Conservation (phyloP, 345 rosid genomes). For the Triadica sebifera region DNA sequence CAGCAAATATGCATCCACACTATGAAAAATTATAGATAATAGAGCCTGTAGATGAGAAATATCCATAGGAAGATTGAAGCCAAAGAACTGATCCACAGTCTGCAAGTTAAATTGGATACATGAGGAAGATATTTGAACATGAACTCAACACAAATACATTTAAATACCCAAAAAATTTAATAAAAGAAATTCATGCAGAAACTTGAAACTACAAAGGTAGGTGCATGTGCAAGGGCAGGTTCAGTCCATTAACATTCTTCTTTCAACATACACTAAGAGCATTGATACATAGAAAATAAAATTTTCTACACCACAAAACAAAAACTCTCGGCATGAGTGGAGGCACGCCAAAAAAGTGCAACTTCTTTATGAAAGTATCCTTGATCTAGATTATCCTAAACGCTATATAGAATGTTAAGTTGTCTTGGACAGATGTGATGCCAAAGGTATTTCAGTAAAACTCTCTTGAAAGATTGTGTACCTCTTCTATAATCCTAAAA, state of each 20-base stretch:
- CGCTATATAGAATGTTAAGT: not conserved
- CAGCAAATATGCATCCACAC: conserved; percentile 77
- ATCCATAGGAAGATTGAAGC: conserved; percentile 82
- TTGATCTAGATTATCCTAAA: conserved; percentile 6
- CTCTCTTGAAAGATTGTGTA: conserved; percentile 22
- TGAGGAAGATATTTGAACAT: conserved; percentile 8
- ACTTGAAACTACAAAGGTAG: not conserved
- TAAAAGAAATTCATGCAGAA: not conserved
- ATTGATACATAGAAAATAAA: conserved; percentile 2
- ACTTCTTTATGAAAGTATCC: conserved; percentile 5
- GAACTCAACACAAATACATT: not conserved
- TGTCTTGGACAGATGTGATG: not conserved
- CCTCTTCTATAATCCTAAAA: conserved; percentile 98
- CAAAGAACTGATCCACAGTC: conserved; percentile 92
- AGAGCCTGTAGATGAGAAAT: conserved; percentile 93
- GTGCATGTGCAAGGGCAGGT: conserved; percentile 1
- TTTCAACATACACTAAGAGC: conserved; percentile 1
- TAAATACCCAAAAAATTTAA: not conserved
- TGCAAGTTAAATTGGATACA: conserved; percentile 38
- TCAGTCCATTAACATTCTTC: not conserved
- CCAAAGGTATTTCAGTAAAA: not conserved
- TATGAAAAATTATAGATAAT: conserved; percentile 78
- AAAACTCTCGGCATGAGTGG: not conserved
- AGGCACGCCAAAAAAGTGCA: conserved; percentile 10
- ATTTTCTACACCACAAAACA: not conserved